Conservation (phyloP, 352 stramenopile species). For the Pythium guiyangense region DNA sequence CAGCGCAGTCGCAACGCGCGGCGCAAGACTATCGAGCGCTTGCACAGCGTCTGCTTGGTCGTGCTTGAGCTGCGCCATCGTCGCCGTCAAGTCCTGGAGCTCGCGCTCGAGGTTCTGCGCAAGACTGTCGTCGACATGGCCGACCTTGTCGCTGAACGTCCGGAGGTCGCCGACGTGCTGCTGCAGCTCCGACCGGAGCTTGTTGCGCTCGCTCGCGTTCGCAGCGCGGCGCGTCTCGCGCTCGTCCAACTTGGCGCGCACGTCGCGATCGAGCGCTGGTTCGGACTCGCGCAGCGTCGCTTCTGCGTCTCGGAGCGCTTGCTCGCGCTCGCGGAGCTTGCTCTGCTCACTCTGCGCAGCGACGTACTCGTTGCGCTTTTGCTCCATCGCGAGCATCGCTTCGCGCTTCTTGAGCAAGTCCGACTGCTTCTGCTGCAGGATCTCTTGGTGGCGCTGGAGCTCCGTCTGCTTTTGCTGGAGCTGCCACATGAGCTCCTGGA, state of each 20-base stretch:
- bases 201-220: slow-evolving; percentile 21
- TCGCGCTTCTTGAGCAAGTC: slow-evolving; percentile 59
- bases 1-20: slow-evolving; percentile 37
- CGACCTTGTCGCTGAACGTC: slow-evolving; percentile 37
- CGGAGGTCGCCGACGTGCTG: slow-evolving; percentile 34
- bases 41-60: slow-evolving; percentile 30
- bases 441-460: slow-evolving; percentile 36
- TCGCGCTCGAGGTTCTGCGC: slow-evolving; percentile 40
- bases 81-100: slow-evolving; percentile 31
- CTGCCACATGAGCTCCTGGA: slow-evolving; percentile 44
- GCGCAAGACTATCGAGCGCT: slow-evolving; percentile 36
- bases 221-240: slow-evolving; percentile 26
- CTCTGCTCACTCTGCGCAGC: slow-evolving; percentile 43
- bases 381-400: slow-evolving; percentile 45
- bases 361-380: slow-evolving; percentile 51
- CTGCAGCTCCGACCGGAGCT: slow-evolving; percentile 33
- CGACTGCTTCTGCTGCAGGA: slow-evolving; percentile 51
- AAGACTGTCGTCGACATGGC: slow-evolving; percentile 29
- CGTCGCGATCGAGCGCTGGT: slow-evolving; percentile 35
- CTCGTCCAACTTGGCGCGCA: slow-evolving; percentile 40
- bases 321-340: slow-evolving; percentile 50
- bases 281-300: slow-evolving; percentile 29
- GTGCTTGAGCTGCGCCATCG: slow-evolving; percentile 40
- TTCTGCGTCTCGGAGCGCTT: slow-evolving; percentile 42
- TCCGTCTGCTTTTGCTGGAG: slow-evolving; percentile 54